A percentile compares a stretch with the other conserved stretches of the same genome.
phyloP scores from a whole-genome alignment of 176 grass and related monocot genomes.

The Aechmea fasciata region DNA sequence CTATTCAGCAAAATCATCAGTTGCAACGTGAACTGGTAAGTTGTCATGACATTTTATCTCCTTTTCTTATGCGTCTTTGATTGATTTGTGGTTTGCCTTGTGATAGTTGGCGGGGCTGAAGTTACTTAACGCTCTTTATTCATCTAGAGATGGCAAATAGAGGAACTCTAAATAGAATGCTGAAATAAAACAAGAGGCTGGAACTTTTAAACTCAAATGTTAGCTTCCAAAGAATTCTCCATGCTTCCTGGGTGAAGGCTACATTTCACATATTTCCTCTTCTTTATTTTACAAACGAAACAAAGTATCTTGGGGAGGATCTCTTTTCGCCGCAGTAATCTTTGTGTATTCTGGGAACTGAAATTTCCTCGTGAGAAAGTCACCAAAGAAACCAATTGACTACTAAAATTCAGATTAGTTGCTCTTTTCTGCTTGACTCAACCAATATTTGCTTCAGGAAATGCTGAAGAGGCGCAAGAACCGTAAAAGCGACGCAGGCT shows the following conservation, averaged over 20 bases:
- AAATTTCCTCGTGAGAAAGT: no score
- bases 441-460: constrained; percentile 44
- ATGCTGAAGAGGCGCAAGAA: constrained; percentile 59
- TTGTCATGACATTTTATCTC: constrained; percentile 7
- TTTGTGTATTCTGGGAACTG: no score
- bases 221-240: no score
- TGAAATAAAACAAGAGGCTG: neutral
- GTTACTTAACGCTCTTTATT: neutral
- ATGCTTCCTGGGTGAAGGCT: no score
- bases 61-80: neutral
- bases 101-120: neutral
- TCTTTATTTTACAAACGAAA: no score
- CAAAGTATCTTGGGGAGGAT: no score
- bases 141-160: constrained; percentile 12
- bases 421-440: constrained; percentile 11
- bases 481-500: constrained; percentile 48
- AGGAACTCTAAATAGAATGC: neutral
- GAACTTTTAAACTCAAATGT: no score
- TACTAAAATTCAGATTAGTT: neutral
- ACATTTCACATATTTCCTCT: no score
- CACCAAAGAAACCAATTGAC: neutral
- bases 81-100: constrained; percentile 5
- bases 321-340: no score
- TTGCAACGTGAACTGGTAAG: constrained; percentile 76
- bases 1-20: constrained; percentile 86